These are phyloP conservation scores for Vicia sativa DNA, from an alignment of 306 rosid species.

Conservation along the genomic window DNA sequence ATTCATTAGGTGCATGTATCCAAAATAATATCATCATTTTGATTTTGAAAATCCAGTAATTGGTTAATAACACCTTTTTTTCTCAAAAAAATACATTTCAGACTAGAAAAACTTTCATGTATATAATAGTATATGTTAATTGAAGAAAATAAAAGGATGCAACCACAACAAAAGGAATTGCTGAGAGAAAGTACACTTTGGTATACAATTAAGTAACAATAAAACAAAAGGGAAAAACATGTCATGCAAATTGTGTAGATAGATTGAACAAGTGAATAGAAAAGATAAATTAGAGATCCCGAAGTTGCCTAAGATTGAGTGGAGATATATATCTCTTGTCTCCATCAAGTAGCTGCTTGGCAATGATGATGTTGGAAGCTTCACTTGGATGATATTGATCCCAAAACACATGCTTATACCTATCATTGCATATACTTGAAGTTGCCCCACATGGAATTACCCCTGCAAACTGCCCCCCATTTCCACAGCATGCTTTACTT, in stretches of 20 bases:
- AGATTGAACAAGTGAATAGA: neutral
- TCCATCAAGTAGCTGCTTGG: slow-evolving; percentile 81
- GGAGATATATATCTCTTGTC: slow-evolving; percentile 70
- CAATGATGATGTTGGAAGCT: slow-evolving; percentile 77
- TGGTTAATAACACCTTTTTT: too few species aligned
- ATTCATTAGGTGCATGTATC: too few species aligned
- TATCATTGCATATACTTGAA: slow-evolving; percentile 71
- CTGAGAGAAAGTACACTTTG: neutral
- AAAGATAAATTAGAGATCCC: slow-evolving; percentile 51
- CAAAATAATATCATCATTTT: too few species aligned
- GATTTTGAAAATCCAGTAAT: too few species aligned
- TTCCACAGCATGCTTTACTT: slow-evolving; percentile 86
- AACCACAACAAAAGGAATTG: slow-evolving; percentile 7
- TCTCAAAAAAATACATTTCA: neutral
- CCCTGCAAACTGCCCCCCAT: slow-evolving; percentile 93
- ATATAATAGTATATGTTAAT: neutral
- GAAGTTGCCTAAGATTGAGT: slow-evolving; percentile 78
- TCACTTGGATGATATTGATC: slow-evolving; percentile 98
- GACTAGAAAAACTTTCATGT: neutral
- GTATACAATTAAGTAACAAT: neutral
- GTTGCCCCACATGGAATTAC: slow-evolving; percentile 93
- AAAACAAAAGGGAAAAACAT: neutral
- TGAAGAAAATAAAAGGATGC: slow-evolving; percentile 11
- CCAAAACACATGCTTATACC: slow-evolving; percentile 84
- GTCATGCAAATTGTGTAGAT: neutral